Evolutionary conservation across 208 protist genomes (phyloP), one percentile per base, ranked within the genome.

Genomic region (Leishmania tropica): DNA sequence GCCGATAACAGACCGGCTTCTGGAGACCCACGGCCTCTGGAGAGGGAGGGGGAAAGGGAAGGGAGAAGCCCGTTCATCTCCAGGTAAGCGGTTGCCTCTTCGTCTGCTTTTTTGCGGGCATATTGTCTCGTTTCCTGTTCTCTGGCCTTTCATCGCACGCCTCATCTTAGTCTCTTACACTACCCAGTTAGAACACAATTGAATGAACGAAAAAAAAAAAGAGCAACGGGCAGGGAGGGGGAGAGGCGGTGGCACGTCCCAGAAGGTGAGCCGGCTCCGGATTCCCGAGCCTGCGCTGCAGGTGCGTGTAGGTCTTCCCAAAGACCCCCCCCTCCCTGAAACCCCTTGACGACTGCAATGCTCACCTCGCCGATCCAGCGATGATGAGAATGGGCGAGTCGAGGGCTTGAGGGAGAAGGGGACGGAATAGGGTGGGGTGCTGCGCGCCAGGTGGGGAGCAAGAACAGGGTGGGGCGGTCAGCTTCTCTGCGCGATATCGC

Each of bases 141-240:
- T 45, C 8, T 31, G 51, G 24, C 28, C 31, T 75, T 24, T 47
- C 40, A 76, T 62, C 51, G 51, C 51, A 45, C 40, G 47, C 51
- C 17, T 76, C 73, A 76, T 45, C 73, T 76, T 76, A 76, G 51
- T n/a, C 51, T 45, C 73, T 76, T 76, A 76, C 35, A 42, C n/a
- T 62, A 45, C 48, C 51, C 73, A 54, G 6, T 76, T 45, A 76
- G 24, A 48, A 54, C n/a, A 37, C 47, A 37, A n/a, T 28, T 28
- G 3, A 58, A 62, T 11, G 35, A 13, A 19, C 40, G 53, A 76
- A 62, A 13, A 24, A 31, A 31, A 28, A 58, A 35, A 24, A 24
- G 37, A 47, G 48, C 17, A 28, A 72, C 42, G 40, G 8, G 40
- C 40, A 35, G 51, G 67, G 8, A n/a, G 15, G 21, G 5, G 45